Conservation (phyloP, 306 rosid genomes). For the Quercus ilex region DNA sequence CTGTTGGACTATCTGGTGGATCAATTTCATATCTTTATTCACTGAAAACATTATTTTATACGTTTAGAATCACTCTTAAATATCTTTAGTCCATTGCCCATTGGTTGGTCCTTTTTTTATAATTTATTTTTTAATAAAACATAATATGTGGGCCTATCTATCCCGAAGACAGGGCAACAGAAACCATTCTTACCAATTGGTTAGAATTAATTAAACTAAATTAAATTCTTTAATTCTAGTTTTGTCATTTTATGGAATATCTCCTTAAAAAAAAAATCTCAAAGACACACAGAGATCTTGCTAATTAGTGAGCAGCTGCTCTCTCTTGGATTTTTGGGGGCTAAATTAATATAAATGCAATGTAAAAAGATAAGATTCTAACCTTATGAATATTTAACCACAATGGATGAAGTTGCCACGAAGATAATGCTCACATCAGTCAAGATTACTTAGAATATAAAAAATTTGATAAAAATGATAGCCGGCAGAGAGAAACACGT, state of each 20-base stretch:
- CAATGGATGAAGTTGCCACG: neutral
- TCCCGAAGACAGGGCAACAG: neutral
- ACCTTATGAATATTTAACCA: neutral
- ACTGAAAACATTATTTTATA: neutral
- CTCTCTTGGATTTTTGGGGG: neutral
- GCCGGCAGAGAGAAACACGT: neutral
- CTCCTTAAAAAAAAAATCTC: neutral
- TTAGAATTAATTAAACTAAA: neutral
- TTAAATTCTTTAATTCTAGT: neutral
- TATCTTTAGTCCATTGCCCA: neutral
- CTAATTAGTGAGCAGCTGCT: neutral
- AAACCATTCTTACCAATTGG: neutral
- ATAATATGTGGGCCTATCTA: neutral
- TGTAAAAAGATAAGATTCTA: neutral
- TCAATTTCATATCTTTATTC: neutral
- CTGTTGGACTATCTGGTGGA: constrained; percentile 8
- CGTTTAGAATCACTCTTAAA: neutral
- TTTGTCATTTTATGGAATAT: neutral
- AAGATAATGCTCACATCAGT: neutral
- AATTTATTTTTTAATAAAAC: neutral
- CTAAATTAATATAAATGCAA: neutral
- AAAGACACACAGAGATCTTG: neutral
- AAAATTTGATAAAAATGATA: neutral
- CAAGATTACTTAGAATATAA: neutral
- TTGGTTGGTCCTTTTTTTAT: neutral